A percentile compares a stretch with the other conserved stretches of the same genome.
These are phyloP conservation scores for Komagataella pastoris DNA, from an alignment of 805 yeast genomes.

Conservation along the genomic window DNA sequence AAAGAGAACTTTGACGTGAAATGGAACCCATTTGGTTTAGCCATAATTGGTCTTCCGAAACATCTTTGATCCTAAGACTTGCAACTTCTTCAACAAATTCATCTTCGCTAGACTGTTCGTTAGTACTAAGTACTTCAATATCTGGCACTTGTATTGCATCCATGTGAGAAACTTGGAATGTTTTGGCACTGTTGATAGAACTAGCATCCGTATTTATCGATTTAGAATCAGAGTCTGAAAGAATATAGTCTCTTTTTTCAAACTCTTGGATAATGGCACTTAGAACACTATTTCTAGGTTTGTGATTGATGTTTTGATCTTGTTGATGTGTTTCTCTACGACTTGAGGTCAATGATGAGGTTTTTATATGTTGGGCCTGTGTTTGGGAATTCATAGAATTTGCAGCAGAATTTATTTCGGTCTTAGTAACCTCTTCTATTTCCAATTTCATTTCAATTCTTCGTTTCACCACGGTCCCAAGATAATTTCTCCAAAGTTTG, in stretches of 20 bases:
- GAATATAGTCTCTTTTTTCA: background rate
- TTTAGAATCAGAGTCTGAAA: background rate
- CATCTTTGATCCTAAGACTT: background rate
- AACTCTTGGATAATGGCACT: background rate
- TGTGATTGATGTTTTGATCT: background rate
- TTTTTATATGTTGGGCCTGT: background rate
- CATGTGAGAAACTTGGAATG: background rate
- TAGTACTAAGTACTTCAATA: background rate
- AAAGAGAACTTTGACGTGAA: background rate
- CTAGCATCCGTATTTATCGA: background rate
- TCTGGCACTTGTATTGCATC: background rate
- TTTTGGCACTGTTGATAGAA: background rate
- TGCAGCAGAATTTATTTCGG: background rate
- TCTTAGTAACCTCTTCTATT: conserved; percentile 5
- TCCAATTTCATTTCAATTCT: conserved; percentile 17
- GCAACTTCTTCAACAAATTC: background rate
- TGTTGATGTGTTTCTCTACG: background rate
- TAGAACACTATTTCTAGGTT: background rate
- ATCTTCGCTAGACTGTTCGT: background rate
- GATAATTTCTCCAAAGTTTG: conserved; percentile 14
- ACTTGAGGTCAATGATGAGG: background rate
- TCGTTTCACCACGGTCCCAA: conserved; percentile 11
- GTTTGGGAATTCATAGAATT: background rate
- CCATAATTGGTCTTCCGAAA: background rate
- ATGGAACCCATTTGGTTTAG: background rate